These are phyloP conservation scores for Cenchrus purpureus DNA, from an alignment of 176 grass and related monocot species.

Conservation along the genomic window DNA sequence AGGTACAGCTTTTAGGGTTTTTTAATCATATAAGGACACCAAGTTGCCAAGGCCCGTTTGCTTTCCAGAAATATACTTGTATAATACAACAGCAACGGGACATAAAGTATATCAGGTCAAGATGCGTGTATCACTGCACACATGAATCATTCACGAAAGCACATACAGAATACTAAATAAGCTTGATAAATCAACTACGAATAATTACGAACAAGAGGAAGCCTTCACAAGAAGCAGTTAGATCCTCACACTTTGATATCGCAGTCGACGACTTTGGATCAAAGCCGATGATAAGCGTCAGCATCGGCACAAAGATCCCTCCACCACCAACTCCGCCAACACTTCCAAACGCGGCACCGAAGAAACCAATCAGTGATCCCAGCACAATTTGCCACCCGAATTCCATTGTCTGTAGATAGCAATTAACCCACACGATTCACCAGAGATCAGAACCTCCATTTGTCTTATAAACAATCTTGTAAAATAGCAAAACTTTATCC, in stretches of 20 bases:
- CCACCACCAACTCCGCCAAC: slow-evolving; percentile 79
- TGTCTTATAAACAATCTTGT: not conserved
- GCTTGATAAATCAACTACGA: not conserved
- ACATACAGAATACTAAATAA: slow-evolving; percentile 1
- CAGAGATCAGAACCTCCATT: slow-evolving; percentile 4
- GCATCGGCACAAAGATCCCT: slow-evolving; percentile 83
- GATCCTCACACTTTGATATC: slow-evolving; percentile 74
- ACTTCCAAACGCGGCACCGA: slow-evolving; percentile 72
- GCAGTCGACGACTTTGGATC: slow-evolving; percentile 82
- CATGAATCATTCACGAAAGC: slow-evolving; percentile 25
- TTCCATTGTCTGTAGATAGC: slow-evolving; percentile 51
- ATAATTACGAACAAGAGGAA: not conserved
- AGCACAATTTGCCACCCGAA: slow-evolving; percentile 73
- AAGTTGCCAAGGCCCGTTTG: not conserved
- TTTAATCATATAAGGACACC: not conserved
- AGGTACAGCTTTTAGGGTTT: slow-evolving; percentile 19
- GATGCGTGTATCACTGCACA: not conserved
- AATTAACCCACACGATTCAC: not conserved
- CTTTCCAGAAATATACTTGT: slow-evolving; percentile 2
- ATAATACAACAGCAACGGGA: slow-evolving; percentile 33
- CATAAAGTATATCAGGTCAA: slow-evolving; percentile 12
- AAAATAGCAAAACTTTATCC: slow-evolving; percentile 13
- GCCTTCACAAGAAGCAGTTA: not conserved
- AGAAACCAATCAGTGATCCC: slow-evolving; percentile 67
- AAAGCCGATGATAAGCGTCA: slow-evolving; percentile 80